Base-by-base conservation (phyloP, 768 basidiomycete genomes). In the Strobilomyces confusus region DNA sequence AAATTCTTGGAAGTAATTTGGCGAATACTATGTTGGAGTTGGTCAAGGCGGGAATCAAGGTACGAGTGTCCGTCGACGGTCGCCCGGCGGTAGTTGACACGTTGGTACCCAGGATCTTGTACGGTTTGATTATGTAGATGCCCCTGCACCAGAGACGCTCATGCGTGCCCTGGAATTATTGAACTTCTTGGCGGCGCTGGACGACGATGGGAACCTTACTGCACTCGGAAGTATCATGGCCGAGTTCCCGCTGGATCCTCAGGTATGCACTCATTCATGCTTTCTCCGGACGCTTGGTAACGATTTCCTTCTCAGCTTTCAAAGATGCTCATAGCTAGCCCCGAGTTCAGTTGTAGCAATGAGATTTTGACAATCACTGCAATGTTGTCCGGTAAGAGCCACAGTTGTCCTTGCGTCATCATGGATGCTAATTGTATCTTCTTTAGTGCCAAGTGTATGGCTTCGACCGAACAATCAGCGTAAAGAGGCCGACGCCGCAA, bases 221-320 rank as follows among this genome's bases (percentile, higher is more conserved):
- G 71, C 84, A 0, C 74, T 98, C 9, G 97, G 97, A 5, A 76
- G 73, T 34, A 87, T 92, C 55, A 98, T 98, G 95, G 95, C 97
- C 0, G 93, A 98, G 61, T 98, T 98, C 77, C 97, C 95, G 13
- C 79, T 99, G n/a, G 97, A 98, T 69, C 97, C 95, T 37, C 95
- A 95, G 77, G 90, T 89, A 59, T 36, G 77, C 55, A 12, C 1
- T 43, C 20, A 1, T 40, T 30, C n/a, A 11, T 32, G 2, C 1
- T 1, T 9, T 22, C 14, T n/a, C 5, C n/a, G 41, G 3, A 26
- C 1, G 11, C 17, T 26, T 5, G 1, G 7, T 55, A 9, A 70
- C 8, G 4, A 20, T 20, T 26, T 20, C 5, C 2, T 5, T 37
- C n/a, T 15, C 33, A 69, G 85, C 78, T 98, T 61, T 84, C 97